Base-by-base conservation (phyloP, 2,329 filamentous ascomycete genomes). In the Furcasterigmium sp. region DNA sequence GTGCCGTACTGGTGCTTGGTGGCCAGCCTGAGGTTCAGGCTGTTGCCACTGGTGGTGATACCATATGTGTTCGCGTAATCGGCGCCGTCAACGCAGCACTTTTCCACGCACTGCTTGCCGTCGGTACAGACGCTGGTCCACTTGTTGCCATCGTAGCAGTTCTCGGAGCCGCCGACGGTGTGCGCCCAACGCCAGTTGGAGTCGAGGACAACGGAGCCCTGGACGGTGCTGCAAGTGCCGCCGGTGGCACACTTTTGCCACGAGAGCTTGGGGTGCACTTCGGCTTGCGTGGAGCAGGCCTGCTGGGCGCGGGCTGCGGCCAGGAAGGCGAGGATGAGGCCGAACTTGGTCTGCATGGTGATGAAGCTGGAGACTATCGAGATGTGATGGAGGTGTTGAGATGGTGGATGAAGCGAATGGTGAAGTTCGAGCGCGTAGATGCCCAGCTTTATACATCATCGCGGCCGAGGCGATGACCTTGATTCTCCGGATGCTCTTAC, bases 121-220 rank as follows among this genome's bases (percentile, higher is more conserved):
- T 65, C 59, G 6, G 63, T 56, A 52, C 71, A 67, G 11, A 54
- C 52, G 21, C 28, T 26, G 49, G 75, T 69, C 59, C 72, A 70
- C 38, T 56, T 54, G 59, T 78, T 78, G 39, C 73, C 75, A 5
- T 62, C 69, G 61, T 79, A 80, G 66, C 76, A 80, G 64, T 81
- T 81, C 52, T 66, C 73, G 49, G 60, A 65, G 41, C 67, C 64
- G 5, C 56, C 51, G 41, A 62, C 58, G 15, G 57, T 57, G 60
- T 81, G 76, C 46, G 76, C 65, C 78, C 78, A 82, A 47, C 78
- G 72, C 76, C 77, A 82, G 65, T 81, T 82, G 53, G 76, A 59
- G 49, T 82, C 78, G 52, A 82, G 61, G 42, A 75, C 74, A 35
- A 82, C 66, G 28, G 69, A 71, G 34, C 71, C 75, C 32, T 56